These are phyloP conservation scores for Euclidium syriacum DNA, from an alignment of 345 rosid genomes.

Conservation along the genomic window DNA sequence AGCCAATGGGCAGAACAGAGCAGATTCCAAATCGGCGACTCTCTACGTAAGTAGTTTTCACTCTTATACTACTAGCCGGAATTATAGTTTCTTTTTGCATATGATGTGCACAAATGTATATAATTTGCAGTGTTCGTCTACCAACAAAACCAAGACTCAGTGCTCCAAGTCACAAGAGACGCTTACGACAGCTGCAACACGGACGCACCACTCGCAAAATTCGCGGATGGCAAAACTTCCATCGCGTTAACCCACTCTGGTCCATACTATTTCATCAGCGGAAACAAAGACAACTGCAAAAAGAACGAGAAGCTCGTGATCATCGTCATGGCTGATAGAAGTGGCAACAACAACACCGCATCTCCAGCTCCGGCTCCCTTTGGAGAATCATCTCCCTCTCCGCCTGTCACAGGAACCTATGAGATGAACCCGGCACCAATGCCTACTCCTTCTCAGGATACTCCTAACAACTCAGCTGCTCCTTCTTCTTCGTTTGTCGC, in stretches of 20 bases:
- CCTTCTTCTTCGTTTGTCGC: conserved; percentile 30
- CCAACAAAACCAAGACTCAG: conserved; percentile 55
- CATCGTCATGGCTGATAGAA: conserved; percentile 66
- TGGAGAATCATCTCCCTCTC: conserved; percentile 42
- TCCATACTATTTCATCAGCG: conserved; percentile 69
- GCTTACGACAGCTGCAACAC: conserved; percentile 58
- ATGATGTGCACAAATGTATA: background rate
- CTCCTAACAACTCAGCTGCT: conserved; percentile 40
- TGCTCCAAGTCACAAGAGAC: conserved; percentile 52
- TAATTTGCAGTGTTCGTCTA: conserved; percentile 57
- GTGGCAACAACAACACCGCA: conserved; percentile 29
- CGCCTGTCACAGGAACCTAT: conserved; percentile 37
- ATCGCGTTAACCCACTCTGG: conserved; percentile 54
- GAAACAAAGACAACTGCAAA: conserved; percentile 59
- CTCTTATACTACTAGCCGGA: background rate
- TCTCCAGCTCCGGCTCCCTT: conserved; percentile 52
- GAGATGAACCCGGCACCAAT: conserved; percentile 47
- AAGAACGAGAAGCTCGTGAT: conserved; percentile 60
- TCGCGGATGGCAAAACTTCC: conserved; percentile 50
- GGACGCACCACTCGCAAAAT: conserved; percentile 31
- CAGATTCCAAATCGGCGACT: conserved; percentile 79
- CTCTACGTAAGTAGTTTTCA: conserved; percentile 55
- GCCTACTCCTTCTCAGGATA: conserved; percentile 35
- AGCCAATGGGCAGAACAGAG: conserved; percentile 68
- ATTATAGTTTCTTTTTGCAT: background rate